Conservation (phyloP, 495 filamentous ascomycete genomes). For the Sordaria brevicollis region DNA sequence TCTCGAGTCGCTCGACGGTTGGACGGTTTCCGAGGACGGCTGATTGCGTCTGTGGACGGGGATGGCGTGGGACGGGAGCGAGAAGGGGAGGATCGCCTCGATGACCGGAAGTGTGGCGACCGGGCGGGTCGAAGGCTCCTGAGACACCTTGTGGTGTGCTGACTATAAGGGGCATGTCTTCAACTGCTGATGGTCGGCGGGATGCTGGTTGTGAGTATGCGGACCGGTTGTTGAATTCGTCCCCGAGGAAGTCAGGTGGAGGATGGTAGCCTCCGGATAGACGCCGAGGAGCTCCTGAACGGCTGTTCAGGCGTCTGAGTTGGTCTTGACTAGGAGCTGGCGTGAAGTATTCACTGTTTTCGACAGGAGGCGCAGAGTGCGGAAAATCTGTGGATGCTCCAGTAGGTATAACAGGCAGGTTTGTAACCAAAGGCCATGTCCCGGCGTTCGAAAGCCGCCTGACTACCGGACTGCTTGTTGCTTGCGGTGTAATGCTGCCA, state of each 20-base stretch:
- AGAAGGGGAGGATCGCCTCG: slow-evolving; percentile 27
- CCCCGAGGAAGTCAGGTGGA: slow-evolving; percentile 20
- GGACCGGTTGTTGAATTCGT: slow-evolving; percentile 4
- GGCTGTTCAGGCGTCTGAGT: slow-evolving; percentile 12
- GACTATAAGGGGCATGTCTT: slow-evolving; percentile 38
- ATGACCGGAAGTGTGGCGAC: slow-evolving; percentile 14
- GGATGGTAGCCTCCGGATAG: slow-evolving; percentile 24
- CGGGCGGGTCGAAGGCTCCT: slow-evolving; percentile 31
- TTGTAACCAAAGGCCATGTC: slow-evolving; percentile 35
- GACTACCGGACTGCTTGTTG: slow-evolving; percentile 8
- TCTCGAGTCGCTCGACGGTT: slow-evolving; percentile 56
- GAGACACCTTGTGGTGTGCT: slow-evolving; percentile 36
- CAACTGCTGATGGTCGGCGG: slow-evolving; percentile 4
- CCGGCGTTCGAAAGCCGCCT: slow-evolving; percentile 28
- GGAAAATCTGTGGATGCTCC: slow-evolving; percentile 24
- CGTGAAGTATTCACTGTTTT: slow-evolving; percentile 19
- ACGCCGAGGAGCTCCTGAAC: slow-evolving; percentile 11
- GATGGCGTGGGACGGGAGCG: slow-evolving; percentile 33
- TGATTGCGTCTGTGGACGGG: slow-evolving; percentile 24
- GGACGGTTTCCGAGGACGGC: slow-evolving; percentile 29
- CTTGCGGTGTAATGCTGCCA: slow-evolving; percentile 1
- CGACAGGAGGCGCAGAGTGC: slow-evolving; percentile 29
- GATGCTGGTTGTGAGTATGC: slow-evolving; percentile 9
- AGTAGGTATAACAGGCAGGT: slow-evolving; percentile 3
- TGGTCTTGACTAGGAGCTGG: slow-evolving; percentile 22